Conservation (phyloP, 108 stramenopile species). For the Fistulifera pelliculosa region DNA sequence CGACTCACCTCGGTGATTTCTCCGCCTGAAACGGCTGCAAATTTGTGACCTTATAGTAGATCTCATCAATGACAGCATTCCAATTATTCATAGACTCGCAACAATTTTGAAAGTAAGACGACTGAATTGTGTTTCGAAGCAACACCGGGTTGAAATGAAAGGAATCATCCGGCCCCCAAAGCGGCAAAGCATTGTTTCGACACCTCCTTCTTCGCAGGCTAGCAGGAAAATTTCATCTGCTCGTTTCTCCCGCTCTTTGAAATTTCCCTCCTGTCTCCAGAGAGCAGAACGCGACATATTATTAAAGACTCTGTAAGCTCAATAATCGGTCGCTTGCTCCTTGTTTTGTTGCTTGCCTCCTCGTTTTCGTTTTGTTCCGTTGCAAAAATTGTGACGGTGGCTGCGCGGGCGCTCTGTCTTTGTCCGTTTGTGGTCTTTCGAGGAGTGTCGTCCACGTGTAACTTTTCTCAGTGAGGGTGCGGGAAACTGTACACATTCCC, state of each 20-base stretch:
- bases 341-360: too few relatives aligned
- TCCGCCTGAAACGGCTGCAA: constrained; percentile 87
- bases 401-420: too few relatives aligned
- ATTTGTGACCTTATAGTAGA: constrained; percentile 86
- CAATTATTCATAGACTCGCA: constrained; percentile 77
- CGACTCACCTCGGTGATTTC: constrained; percentile 16
- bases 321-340: too few relatives aligned
- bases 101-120: constrained; percentile 81
- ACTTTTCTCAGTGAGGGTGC: too few relatives aligned
- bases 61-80: constrained; percentile 83
- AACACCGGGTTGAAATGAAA: constrained; percentile 93
- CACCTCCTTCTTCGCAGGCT: constrained; percentile 73
- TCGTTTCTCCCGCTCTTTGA: constrained; percentile 55
- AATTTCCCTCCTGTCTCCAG: constrained; percentile 76
- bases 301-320: background rate
- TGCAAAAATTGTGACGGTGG: too few relatives aligned
- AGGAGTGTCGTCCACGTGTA: too few relatives aligned
- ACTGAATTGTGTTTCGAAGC: constrained; percentile 64
- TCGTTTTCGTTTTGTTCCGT: too few relatives aligned
- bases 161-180: constrained; percentile 50
- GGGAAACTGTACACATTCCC: too few relatives aligned
- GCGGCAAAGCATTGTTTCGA: constrained; percentile 44
- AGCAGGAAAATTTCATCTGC: constrained; percentile 54
- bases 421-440: too few relatives aligned
- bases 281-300: constrained; percentile 75